Conservation (phyloP, 23 red algal genomes). For the Agarophyton chilense region DNA sequence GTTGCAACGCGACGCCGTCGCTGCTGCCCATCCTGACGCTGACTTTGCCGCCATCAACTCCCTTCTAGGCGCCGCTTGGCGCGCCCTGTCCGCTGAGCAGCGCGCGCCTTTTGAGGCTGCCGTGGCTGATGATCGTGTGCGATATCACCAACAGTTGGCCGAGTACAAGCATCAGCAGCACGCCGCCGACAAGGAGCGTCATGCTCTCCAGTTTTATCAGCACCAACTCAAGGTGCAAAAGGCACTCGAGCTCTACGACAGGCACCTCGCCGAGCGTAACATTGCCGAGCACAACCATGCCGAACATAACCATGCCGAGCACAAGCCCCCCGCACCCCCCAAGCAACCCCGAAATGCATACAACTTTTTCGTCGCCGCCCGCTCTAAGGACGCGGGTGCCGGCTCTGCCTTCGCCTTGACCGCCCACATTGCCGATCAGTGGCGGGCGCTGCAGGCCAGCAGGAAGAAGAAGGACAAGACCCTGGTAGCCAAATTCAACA, state of each 20-base stretch:
- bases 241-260: slow-evolving; percentile 33
- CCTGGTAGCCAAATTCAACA: not conserved
- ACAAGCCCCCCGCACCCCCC: slow-evolving; percentile 11
- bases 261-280: not conserved
- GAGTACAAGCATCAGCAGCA: slow-evolving; percentile 7
- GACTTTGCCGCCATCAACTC: slow-evolving; percentile 2
- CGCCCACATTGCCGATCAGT: slow-evolving; percentile 28
- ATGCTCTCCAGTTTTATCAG: slow-evolving; percentile 18
- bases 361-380: slow-evolving; percentile 31
- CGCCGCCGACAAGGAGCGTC: not conserved
- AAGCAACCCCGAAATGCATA: slow-evolving; percentile 45
- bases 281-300: not conserved
- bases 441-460: slow-evolving; percentile 20
- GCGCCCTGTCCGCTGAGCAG: slow-evolving; percentile 4
- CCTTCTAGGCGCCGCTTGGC: slow-evolving; percentile 30
- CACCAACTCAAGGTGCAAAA: not conserved
- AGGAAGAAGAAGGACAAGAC: slow-evolving; percentile 43
- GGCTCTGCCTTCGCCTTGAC: not conserved
- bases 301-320: not conserved
- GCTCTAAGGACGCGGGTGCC: slow-evolving; percentile 6
- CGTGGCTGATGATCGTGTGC: slow-evolving; percentile 8
- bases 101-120: not conserved
- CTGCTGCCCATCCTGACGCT: not conserved
- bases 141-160: slow-evolving; percentile 11
- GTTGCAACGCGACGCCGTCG: not conserved